Evolutionary conservation across 1,284 basidiomycete genomes (phyloP), one percentile per base, ranked within the genome.

Genomic region (Melampsora larici-populina): DNA sequence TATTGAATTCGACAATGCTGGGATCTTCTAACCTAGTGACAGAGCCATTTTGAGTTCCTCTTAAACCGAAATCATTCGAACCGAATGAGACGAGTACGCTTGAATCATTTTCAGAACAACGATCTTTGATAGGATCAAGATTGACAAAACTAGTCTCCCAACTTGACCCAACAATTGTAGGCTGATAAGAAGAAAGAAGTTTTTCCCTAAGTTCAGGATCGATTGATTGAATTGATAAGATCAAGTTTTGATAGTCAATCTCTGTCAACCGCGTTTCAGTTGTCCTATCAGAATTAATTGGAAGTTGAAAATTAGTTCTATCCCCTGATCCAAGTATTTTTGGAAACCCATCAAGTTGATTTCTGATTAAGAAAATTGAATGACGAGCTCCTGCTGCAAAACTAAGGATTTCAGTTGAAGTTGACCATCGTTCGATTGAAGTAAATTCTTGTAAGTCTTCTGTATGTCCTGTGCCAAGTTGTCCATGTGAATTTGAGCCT

Each of bases 61-160:
- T 64, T 13, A 74, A 63, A 3, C 48, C 63, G 46, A 66, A 74
- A 31, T 74, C 63, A 43, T 65, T 55, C 7, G 72, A 74, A 46
- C 72, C 72, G 21, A 74, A 74, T 18, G 72, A 40, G 8, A 74
- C 24, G 18, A 74, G 40, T 33, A 64, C 46, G 9, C 48, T 31
- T 8, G 29, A 36, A 63, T 46, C 70, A 13, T 29, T 1, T 5
- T 5, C 21, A 18, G 5, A 36, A 13, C 9, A 11, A 15, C 24
- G 7, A 31, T 21, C 58, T 46, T 46, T 13, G 5, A 29, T 26
- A 46, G 33, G 36, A 17, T 55, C 18, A n/a, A 74, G 46, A n/a
- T 64, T 62, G 4, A 74, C 29, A 48, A 74, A 74, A 63, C 63
- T 74, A 29, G 72, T 74, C 43, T 74, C 72, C 72, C 72, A 74